Conservation (phyloP, 73 alveolate species). For the Paramecium primaurelia region DNA sequence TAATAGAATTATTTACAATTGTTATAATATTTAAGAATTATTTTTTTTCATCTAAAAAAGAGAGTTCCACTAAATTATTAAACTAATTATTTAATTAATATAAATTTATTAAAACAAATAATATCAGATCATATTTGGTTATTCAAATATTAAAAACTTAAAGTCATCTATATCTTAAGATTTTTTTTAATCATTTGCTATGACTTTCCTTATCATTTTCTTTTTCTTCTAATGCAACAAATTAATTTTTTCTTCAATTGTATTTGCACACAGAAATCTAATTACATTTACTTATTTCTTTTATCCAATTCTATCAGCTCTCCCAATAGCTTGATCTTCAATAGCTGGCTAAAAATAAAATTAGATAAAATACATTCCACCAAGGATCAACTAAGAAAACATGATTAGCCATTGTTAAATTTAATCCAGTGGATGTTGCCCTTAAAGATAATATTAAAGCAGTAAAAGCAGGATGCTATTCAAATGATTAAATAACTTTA, state of each 20-base stretch:
- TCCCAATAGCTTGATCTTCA: conserved; percentile 58
- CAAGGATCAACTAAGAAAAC: conserved; percentile 60
- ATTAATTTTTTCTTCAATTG: conserved; percentile 35
- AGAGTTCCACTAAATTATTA: not conserved
- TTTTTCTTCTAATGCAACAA: conserved; percentile 7
- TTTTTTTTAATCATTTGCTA: conserved; percentile 11
- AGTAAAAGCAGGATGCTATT: not conserved
- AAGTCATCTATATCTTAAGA: not conserved
- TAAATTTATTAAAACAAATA: not conserved
- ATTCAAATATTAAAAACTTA: not conserved
- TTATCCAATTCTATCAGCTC: conserved; percentile 60
- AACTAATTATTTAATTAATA: not conserved
- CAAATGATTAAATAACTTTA: conserved; percentile 30
- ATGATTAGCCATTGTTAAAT: conserved; percentile 55
- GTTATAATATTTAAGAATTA: not conserved
- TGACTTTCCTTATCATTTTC: not conserved
- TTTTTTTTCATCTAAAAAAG: not conserved
- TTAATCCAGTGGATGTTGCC: conserved; percentile 53
- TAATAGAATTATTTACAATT: not conserved
- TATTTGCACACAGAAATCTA: conserved; percentile 37
- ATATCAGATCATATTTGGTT: not conserved
- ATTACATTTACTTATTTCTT: conserved; percentile 14
- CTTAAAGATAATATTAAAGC: conserved; percentile 49
- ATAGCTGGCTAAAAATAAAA: conserved; percentile 10
- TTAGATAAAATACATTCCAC: conserved; percentile 42